Conservation (phyloP, 345 rosid genomes). For the Eucalyptus sp. region DNA sequence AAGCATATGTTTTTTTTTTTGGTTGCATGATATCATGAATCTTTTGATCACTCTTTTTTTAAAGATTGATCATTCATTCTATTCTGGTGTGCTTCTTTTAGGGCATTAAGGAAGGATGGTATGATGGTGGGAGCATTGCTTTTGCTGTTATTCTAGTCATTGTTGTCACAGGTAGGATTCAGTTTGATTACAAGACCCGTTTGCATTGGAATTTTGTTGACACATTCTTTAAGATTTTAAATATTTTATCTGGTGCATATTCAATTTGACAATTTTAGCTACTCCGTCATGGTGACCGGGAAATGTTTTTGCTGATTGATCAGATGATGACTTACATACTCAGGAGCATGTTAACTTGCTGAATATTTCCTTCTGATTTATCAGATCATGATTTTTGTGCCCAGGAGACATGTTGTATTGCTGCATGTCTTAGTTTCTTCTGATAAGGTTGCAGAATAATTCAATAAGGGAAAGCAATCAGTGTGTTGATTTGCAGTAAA, state of each 20-base stretch:
- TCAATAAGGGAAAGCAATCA: not conserved
- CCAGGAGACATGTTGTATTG: not conserved
- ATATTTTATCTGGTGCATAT: not conserved
- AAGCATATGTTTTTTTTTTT: no score
- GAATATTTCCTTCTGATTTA: not conserved
- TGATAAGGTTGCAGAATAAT: not conserved
- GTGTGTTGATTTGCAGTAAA: no score
- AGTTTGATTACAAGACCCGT: not conserved
- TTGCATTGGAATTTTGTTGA: not conserved
- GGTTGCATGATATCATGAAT: no score
- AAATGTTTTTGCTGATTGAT: not conserved
- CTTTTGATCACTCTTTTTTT: no score
- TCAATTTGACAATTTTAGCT: not conserved
- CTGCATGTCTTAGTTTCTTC: not conserved
- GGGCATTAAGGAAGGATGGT: slow-evolving; percentile 92
- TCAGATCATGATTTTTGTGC: not conserved
- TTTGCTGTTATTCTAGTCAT: slow-evolving; percentile 93
- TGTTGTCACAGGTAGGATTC: slow-evolving; percentile 71
- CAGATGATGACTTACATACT: not conserved
- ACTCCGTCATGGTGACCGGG: fast-evolving
- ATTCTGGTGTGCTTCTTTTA: no score
- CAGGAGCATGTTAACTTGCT: not conserved
- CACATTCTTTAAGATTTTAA: not conserved
- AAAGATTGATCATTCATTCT: no score
- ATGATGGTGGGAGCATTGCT: slow-evolving; percentile 95